Percentiles rank a stretch among this genome's conserved stretches.
Conservation (phyloP, 495 filamentous ascomycete species). For the Hypoxylon crocopeplum region DNA sequence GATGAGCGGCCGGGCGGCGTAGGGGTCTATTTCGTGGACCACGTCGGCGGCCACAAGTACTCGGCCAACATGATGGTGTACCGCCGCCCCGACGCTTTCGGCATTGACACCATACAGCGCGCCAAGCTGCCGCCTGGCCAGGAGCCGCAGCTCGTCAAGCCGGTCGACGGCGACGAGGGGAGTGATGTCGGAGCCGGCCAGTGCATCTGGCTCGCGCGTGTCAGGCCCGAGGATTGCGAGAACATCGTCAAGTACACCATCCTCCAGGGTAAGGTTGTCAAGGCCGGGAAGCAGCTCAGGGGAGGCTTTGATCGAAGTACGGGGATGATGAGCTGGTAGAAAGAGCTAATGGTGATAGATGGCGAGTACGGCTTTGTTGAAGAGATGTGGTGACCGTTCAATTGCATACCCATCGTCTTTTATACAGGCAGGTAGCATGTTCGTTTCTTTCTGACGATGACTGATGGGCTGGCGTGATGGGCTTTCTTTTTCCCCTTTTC, state of each 20-base stretch:
- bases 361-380: no score
- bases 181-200: slow-evolving; percentile 70
- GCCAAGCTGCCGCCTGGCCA: slow-evolving; percentile 45
- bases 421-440: no score
- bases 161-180: slow-evolving; percentile 27
- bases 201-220: slow-evolving; percentile 92
- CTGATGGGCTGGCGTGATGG: slow-evolving; percentile 10
- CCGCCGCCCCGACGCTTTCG: slow-evolving; percentile 67
- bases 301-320: slow-evolving; percentile 88
- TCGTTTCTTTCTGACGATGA: no score
- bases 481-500: background rate
- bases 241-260: slow-evolving; percentile 90
- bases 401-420: background rate
- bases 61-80: slow-evolving; percentile 93
- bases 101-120: slow-evolving; percentile 53
- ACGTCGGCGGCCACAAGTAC: slow-evolving; percentile 96
- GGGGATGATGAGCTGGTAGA: slow-evolving; percentile 85
- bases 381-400: background rate
- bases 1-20: slow-evolving; percentile 89
- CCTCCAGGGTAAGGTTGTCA: slow-evolving; percentile 90
- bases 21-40: slow-evolving; percentile 93
- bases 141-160: slow-evolving; percentile 22
- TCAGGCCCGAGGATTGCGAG: slow-evolving; percentile 92
- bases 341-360: no score
- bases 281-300: slow-evolving; percentile 80